A percentile compares a stretch with the other conserved stretches of the same genome.
Conservation (phyloP, 2,329 filamentous ascomycete species). For the Pseudohalonectria lignicola region DNA sequence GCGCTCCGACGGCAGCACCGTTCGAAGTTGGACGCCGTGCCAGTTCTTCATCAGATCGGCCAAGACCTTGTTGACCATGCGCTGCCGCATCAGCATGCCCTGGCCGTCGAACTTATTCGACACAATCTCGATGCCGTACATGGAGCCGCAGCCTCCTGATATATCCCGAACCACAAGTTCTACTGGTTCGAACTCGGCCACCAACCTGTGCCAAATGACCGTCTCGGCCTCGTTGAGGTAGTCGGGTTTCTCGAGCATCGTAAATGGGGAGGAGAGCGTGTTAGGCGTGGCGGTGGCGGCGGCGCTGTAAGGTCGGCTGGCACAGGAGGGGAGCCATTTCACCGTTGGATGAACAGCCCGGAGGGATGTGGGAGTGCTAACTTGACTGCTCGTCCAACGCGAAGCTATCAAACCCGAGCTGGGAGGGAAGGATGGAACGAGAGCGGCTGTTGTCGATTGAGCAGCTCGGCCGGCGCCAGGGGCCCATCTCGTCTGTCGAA, state of each 20-base stretch:
- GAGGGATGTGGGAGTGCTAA: too few relatives aligned
- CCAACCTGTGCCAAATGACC: constrained; percentile 44
- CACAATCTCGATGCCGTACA: constrained; percentile 75
- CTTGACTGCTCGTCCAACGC: too few relatives aligned
- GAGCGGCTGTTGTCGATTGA: too few relatives aligned
- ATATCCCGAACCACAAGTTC: constrained; percentile 63
- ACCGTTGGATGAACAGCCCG: too few relatives aligned
- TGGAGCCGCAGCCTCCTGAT: constrained; percentile 73
- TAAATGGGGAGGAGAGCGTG: background rate
- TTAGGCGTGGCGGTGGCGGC: too few relatives aligned
- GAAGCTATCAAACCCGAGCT: too few relatives aligned
- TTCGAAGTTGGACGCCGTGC: constrained; percentile 76
- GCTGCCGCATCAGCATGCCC: constrained; percentile 69
- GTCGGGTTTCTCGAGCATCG: constrained; percentile 30
- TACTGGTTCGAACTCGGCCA: constrained; percentile 36
- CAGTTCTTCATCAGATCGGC: constrained; percentile 67
- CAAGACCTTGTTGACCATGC: constrained; percentile 65
- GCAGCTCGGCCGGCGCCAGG: too few relatives aligned
- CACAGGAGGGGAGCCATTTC: too few relatives aligned
- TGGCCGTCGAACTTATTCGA: constrained; percentile 60
- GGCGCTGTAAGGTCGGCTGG: too few relatives aligned
- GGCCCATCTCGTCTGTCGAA: too few relatives aligned
- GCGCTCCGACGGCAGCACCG: constrained; percentile 34
- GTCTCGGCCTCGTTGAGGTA: constrained; percentile 45
- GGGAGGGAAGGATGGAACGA: too few relatives aligned